Evolutionary conservation across 495 filamentous ascomycete species (phyloP).

Genomic region (Trichoderma gamsii): DNA sequence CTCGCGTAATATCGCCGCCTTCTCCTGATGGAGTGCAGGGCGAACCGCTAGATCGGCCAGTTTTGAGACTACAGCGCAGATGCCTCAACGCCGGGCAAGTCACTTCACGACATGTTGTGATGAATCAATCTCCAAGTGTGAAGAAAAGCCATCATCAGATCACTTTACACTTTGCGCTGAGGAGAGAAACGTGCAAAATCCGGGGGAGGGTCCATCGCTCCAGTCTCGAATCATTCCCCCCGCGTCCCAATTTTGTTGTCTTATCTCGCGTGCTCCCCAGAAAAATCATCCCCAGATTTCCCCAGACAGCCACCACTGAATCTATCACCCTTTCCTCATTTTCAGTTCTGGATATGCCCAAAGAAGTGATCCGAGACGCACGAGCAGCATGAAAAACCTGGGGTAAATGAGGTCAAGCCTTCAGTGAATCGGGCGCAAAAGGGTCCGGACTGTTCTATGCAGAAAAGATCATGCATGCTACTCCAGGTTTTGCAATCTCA

Average conservation of each 20-base stretch:
- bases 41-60: not conserved
- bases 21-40: not conserved
- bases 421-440: not conserved
- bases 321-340: not conserved
- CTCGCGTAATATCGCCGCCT: not conserved
- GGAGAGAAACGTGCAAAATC: not conserved
- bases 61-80: no score
- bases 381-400: not conserved
- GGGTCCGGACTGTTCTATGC: not conserved
- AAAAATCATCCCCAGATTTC: not conserved
- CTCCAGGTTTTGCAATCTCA: not conserved
- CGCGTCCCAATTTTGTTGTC: not conserved
- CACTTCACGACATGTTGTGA: not conserved
- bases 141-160: not conserved
- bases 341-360: not conserved
- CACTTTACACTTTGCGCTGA: not conserved
- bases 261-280: constrained; percentile 11
- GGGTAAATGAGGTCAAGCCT: not conserved
- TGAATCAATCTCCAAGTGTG: not conserved
- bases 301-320: not conserved
- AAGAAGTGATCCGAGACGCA: constrained; percentile 5
- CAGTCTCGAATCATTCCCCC: not conserved
- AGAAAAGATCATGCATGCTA: not conserved
- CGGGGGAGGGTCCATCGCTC: not conserved
- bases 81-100: not conserved